A percentile compares a stretch with the other conserved stretches of the same genome.
Conservation (phyloP, 495 filamentous ascomycete species). For the Penicillium canescens region DNA sequence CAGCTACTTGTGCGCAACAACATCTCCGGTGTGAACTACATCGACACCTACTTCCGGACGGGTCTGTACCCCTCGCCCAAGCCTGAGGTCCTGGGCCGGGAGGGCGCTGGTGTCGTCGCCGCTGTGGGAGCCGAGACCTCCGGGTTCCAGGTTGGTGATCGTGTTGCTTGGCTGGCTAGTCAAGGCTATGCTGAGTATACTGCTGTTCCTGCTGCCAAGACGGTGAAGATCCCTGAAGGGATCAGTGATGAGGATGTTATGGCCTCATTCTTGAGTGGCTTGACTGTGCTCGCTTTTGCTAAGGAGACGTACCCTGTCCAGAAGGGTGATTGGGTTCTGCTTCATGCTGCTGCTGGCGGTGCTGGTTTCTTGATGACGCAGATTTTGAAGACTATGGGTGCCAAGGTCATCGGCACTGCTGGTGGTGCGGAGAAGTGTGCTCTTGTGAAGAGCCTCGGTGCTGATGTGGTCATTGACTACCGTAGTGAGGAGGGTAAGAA, state of each 20-base stretch:
- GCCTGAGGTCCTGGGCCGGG: constrained; percentile 81
- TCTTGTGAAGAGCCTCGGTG: constrained; percentile 66
- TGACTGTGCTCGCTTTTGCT: constrained; percentile 82
- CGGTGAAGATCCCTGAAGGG: constrained; percentile 62
- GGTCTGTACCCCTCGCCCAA: constrained; percentile 79
- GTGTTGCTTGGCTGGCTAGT: constrained; percentile 64
- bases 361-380: constrained; percentile 79
- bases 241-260: constrained; percentile 64
- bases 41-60: constrained; percentile 84
- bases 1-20: constrained; percentile 85
- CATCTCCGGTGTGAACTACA: constrained; percentile 85
- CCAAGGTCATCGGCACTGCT: constrained; percentile 81
- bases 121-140: constrained; percentile 49
- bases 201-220: constrained; percentile 54
- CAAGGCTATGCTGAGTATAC: constrained; percentile 79
- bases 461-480: constrained; percentile 74
- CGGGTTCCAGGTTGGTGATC: constrained; percentile 61
- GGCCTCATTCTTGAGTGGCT: constrained; percentile 73
- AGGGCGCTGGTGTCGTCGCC: constrained; percentile 68
- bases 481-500: constrained; percentile 63
- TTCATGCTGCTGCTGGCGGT: constrained; percentile 91
- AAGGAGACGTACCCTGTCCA: constrained; percentile 75
- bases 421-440: constrained; percentile 71
- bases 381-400: constrained; percentile 71
- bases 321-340: constrained; percentile 78